Percentiles rank a stretch among this genome's conserved stretches.
These are phyloP conservation scores for Purpureocillium takamizusanense DNA, from an alignment of 2,329 filamentous ascomycete genomes.

Conservation along the genomic window DNA sequence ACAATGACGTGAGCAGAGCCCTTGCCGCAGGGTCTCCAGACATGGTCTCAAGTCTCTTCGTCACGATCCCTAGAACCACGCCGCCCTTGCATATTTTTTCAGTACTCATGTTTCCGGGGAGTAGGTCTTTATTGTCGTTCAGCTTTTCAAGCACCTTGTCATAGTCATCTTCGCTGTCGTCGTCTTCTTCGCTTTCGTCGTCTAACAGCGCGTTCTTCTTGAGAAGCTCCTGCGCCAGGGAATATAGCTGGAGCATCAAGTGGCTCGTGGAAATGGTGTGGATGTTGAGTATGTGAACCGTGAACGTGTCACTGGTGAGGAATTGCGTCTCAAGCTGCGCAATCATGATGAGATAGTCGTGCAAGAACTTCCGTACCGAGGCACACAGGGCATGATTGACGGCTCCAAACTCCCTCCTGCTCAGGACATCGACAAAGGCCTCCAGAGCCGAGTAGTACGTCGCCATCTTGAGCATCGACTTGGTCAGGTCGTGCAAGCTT, in stretches of 20 bases:
- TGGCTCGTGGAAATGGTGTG: slow-evolving; percentile 85
- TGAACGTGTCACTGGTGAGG: slow-evolving; percentile 80
- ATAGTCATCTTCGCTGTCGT: slow-evolving; percentile 72
- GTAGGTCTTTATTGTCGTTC: slow-evolving; percentile 74
- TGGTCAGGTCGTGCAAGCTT: slow-evolving; percentile 78
- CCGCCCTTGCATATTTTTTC: slow-evolving; percentile 98
- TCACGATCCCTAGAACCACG: slow-evolving; percentile 81
- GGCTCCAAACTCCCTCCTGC: slow-evolving; percentile 82
- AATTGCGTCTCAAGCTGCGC: slow-evolving; percentile 92
- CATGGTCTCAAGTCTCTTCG: slow-evolving; percentile 76
- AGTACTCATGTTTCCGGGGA: slow-evolving; percentile 66
- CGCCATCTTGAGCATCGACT: slow-evolving; percentile 86
- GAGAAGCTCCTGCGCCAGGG: slow-evolving; percentile 76
- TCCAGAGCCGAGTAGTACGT: slow-evolving; percentile 89
- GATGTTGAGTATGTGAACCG: slow-evolving; percentile 84
- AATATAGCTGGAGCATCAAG: slow-evolving; percentile 85
- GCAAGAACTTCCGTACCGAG: slow-evolving; percentile 82
- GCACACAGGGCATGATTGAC: slow-evolving; percentile 95
- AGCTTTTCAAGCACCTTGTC: slow-evolving; percentile 90
- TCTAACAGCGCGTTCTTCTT: slow-evolving; percentile 83
- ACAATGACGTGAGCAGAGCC: slow-evolving; percentile 67
- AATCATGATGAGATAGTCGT: slow-evolving; percentile 88
- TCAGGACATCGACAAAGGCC: slow-evolving; percentile 89
- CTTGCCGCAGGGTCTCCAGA: slow-evolving; percentile 88
- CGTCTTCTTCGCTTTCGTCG: slow-evolving; percentile 63